A percentile compares a stretch with the other conserved stretches of the same genome.
Conservation (phyloP, 441 rosid genomes). For the Pelargonium citronellum region DNA sequence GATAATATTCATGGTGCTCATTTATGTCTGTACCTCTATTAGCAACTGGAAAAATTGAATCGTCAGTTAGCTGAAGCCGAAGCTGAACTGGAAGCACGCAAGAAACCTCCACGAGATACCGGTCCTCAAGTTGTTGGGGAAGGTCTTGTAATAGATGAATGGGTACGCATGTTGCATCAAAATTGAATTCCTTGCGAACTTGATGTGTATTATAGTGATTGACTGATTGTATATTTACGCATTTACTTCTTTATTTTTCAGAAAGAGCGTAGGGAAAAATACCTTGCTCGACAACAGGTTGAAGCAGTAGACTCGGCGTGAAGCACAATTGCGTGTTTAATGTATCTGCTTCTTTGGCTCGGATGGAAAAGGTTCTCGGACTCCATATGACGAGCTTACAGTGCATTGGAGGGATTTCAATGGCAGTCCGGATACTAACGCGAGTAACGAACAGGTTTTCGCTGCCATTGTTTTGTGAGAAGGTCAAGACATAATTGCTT, state of each 20-base stretch:
- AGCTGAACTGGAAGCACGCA: conserved; percentile 59
- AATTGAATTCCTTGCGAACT: no score
- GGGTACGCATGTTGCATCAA: conserved; percentile 35
- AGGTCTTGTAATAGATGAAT: conserved; percentile 71
- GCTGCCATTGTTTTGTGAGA: no score
- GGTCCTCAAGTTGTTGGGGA: conserved; percentile 58
- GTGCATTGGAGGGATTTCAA: no score
- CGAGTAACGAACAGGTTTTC: no score
- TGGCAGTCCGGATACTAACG: no score
- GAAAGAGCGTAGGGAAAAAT: conserved; percentile 75
- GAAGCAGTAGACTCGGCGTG: conserved; percentile 41
- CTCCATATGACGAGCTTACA: no score
- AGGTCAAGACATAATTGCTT: no score
- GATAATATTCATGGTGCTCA: neutral
- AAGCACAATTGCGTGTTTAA: neutral
- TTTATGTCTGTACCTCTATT: conserved; percentile 8
- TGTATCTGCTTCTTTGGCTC: no score
- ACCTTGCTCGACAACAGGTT: conserved; percentile 61
- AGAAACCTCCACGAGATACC: conserved; percentile 54
- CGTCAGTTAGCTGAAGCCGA: conserved; percentile 65
- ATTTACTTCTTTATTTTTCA: conserved; percentile 21
- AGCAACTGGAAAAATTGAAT: conserved; percentile 64
- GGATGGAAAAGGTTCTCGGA: no score
- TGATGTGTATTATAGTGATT: no score
- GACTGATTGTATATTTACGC: neutral